Conservation (phyloP, 176 grass and related monocot species). For the Avena eriantha region DNA sequence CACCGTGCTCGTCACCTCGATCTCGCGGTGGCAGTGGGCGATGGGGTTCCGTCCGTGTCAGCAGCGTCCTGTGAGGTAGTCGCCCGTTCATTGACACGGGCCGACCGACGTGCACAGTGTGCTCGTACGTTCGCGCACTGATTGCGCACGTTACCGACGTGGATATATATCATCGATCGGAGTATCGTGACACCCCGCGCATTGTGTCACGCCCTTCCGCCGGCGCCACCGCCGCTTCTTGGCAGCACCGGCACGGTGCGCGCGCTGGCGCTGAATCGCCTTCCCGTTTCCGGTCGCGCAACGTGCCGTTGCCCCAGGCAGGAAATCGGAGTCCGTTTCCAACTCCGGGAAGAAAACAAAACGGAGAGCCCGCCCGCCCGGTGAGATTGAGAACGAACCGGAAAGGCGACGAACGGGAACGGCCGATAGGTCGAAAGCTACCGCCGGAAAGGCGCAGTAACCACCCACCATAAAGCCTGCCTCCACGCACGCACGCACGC, state of each 20-base stretch:
- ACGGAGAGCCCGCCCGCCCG: neutral
- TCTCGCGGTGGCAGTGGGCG: neutral
- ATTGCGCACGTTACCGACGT: too few relatives aligned
- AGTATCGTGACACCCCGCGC: too few relatives aligned
- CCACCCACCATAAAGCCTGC: conserved; percentile 23
- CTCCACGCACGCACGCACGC: neutral
- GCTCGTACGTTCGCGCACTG: neutral
- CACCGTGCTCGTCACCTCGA: neutral
- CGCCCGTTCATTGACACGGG: neutral
- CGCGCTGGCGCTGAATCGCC: too few relatives aligned
- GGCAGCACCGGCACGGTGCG: too few relatives aligned
- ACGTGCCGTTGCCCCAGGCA: too few relatives aligned
- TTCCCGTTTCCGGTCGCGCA: too few relatives aligned
- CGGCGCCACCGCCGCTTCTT: too few relatives aligned
- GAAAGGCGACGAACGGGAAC: neutral
- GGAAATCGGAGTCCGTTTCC: neutral
- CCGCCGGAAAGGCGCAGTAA: neutral
- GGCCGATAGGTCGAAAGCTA: neutral
- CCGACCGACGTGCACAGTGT: neutral
- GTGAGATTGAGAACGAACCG: neutral
- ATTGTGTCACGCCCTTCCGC: too few relatives aligned
- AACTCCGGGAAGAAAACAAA: neutral
- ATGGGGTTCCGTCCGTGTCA: too few relatives aligned
- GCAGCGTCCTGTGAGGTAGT: too few relatives aligned
- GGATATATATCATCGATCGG: too few relatives aligned